Percentiles rank a stretch among this genome's conserved stretches.
Conservation (phyloP, 2,329 filamentous ascomycete genomes). For the Venturia effusa region DNA sequence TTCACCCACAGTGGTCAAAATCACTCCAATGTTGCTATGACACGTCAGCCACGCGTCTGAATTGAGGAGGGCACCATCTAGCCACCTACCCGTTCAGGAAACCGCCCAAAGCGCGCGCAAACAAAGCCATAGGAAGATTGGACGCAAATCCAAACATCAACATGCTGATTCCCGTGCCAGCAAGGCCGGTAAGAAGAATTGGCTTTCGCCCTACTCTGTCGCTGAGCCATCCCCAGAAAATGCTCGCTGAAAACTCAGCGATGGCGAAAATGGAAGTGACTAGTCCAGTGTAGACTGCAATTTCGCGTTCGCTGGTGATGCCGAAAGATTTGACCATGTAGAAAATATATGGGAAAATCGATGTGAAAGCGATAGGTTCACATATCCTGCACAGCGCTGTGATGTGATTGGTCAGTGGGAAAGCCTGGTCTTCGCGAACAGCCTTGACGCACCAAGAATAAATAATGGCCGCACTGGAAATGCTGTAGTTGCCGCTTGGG, state of each 20-base stretch:
- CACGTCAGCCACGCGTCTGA: background rate
- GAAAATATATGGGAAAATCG: slow-evolving; percentile 97
- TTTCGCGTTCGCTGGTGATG: slow-evolving; percentile 68
- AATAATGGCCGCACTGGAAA: slow-evolving; percentile 48
- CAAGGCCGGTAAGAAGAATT: slow-evolving; percentile 77
- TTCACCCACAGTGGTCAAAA: slow-evolving; percentile 92
- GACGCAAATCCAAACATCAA: slow-evolving; percentile 83
- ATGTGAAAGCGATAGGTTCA: slow-evolving; percentile 99
- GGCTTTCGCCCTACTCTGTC: slow-evolving; percentile 89
- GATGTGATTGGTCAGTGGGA: slow-evolving; percentile 3
- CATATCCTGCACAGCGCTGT: slow-evolving; percentile 87
- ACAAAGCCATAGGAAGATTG: slow-evolving; percentile 68
- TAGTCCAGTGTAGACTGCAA: slow-evolving; percentile 88
- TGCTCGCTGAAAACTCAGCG: slow-evolving; percentile 84
- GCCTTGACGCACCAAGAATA: slow-evolving; percentile 37
- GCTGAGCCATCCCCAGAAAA: slow-evolving; percentile 88
- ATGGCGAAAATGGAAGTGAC: slow-evolving; percentile 94
- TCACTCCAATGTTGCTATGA: slow-evolving; percentile 75
- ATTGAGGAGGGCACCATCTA: slow-evolving; percentile 11
- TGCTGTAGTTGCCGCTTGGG: background rate
- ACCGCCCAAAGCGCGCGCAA: slow-evolving; percentile 81
- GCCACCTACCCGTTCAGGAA: slow-evolving; percentile 73
- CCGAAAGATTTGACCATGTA: slow-evolving; percentile 93
- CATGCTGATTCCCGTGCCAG: slow-evolving; percentile 87
- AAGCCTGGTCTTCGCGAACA: background rate